A percentile compares a stretch with the other conserved stretches of the same genome.
Conservation (phyloP, 164 flowering plant species). For the Annona cherimola region DNA sequence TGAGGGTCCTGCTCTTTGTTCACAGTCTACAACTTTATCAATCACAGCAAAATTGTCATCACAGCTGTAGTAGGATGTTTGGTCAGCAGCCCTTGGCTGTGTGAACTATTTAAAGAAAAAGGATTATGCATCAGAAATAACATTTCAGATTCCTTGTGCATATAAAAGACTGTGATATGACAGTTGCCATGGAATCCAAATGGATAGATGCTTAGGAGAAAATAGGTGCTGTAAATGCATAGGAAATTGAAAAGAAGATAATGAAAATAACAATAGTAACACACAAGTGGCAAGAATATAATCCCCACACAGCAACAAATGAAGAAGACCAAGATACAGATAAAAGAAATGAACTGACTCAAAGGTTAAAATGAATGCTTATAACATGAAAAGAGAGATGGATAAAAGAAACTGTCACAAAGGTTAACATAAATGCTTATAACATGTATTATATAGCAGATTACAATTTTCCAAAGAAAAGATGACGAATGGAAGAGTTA, state of each 20-base stretch:
- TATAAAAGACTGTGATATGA: not conserved
- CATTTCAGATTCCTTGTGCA: not conserved
- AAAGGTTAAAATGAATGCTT: too few species aligned
- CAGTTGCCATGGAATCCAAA: not conserved
- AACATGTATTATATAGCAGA: too few species aligned
- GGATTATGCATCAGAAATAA: not conserved
- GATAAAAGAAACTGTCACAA: too few species aligned
- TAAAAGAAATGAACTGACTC: too few species aligned
- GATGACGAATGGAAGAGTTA: too few species aligned
- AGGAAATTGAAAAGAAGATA: not conserved
- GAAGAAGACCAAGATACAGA: not conserved
- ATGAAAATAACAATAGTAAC: not conserved
- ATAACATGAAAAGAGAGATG: too few species aligned
- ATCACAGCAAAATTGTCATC: conserved; percentile 41
- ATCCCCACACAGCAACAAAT: not conserved
- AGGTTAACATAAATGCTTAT: too few species aligned
- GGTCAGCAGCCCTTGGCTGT: conserved; percentile 35
- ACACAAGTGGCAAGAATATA: not conserved
- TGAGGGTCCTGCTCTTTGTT: conserved; percentile 7
- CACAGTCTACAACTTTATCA: conserved; percentile 31
- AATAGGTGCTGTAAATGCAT: not conserved
- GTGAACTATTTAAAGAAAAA: not conserved
- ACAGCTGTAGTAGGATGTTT: conserved; percentile 50
- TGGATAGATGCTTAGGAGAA: too few species aligned
- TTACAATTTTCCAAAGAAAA: too few species aligned